phyloP scores from a whole-genome alignment of 768 basidiomycete genomes.

The Macrolepiota fuliginosa region DNA sequence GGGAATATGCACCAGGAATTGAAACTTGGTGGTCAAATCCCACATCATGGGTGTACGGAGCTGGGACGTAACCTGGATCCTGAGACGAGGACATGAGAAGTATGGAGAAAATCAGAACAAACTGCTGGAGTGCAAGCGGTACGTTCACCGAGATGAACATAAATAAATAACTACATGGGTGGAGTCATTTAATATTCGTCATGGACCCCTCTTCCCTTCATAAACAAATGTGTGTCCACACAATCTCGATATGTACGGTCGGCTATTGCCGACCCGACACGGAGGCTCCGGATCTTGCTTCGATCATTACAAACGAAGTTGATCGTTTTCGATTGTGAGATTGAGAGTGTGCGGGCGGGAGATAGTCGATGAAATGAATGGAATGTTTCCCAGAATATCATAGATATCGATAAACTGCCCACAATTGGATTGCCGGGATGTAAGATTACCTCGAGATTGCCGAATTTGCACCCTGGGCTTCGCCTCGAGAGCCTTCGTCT shows the following conservation, averaged over 20 bases:
- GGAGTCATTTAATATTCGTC: conserved; percentile 2
- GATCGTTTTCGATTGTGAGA: not conserved
- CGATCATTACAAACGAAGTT: not conserved
- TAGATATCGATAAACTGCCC: conserved; percentile 1
- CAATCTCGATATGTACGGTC: conserved; percentile 1
- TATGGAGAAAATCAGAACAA: not conserved
- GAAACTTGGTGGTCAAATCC: not conserved
- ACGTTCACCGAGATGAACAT: not conserved
- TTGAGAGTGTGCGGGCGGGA: not conserved
- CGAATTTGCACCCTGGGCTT: conserved; percentile 6
- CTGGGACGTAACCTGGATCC: conserved; percentile 11
- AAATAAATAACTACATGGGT: not conserved
- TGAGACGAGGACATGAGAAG: conserved; percentile 14
- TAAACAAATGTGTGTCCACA: not conserved
- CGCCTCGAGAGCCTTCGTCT: conserved; percentile 2
- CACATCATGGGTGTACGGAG: not conserved
- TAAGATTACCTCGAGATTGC: conserved; percentile 5
- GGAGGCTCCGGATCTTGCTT: not conserved
- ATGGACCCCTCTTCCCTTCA: not conserved
- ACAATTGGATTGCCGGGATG: not conserved
- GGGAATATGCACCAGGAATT: not conserved
- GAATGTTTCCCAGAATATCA: conserved; percentile 6
- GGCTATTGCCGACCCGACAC: not conserved
- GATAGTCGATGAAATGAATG: conserved; percentile 6
- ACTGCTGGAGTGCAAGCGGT: not conserved